These are phyloP conservation scores for Didymosphaeria variabile DNA, from an alignment of 2,329 filamentous ascomycete species.

Conservation along the genomic window DNA sequence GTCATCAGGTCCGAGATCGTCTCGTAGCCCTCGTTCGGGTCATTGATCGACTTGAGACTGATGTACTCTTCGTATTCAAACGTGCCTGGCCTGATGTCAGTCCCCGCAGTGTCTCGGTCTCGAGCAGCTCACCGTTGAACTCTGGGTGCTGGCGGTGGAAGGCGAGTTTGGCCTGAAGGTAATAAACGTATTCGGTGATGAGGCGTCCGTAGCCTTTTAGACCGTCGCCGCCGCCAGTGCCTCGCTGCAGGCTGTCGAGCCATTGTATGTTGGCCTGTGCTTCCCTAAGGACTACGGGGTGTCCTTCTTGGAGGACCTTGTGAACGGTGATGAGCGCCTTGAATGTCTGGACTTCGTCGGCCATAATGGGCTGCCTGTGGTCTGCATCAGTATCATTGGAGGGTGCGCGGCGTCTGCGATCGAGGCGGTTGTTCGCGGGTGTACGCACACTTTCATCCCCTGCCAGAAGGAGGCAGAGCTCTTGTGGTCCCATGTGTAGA, in stretches of 20 bases:
- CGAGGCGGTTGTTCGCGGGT: slow-evolving; percentile 7
- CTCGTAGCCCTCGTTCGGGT: slow-evolving; percentile 96
- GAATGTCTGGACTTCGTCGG: slow-evolving; percentile 98
- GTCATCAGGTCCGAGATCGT: slow-evolving; percentile 97
- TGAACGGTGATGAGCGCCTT: slow-evolving; percentile 97
- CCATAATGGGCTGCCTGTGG: slow-evolving; percentile 88
- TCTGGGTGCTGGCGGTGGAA: slow-evolving; percentile 97
- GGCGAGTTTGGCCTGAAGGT: slow-evolving; percentile 90
- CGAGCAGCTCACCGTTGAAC: slow-evolving; percentile 77
- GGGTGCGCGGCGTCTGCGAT: background rate
- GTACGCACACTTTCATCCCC: slow-evolving; percentile 91
- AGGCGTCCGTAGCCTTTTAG: slow-evolving; percentile 87
- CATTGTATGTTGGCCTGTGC: slow-evolving; percentile 88
- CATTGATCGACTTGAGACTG: slow-evolving; percentile 96
- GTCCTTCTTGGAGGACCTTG: slow-evolving; percentile 96
- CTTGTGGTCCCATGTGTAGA: slow-evolving; percentile 99
- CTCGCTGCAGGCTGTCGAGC: slow-evolving; percentile 91
- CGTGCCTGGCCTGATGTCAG: slow-evolving; percentile 62
- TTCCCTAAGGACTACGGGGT: slow-evolving; percentile 86
- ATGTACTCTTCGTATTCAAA: slow-evolving; percentile 99
- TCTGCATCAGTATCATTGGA: slow-evolving; percentile 24
- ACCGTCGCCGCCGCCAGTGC: slow-evolving; percentile 78
- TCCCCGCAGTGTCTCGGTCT: background rate
- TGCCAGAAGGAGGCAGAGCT: slow-evolving; percentile 95
- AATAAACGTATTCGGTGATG: slow-evolving; percentile 97